phyloP scores from a whole-genome alignment of 2,329 filamentous ascomycete genomes.

The Aspergillus fischeri region DNA sequence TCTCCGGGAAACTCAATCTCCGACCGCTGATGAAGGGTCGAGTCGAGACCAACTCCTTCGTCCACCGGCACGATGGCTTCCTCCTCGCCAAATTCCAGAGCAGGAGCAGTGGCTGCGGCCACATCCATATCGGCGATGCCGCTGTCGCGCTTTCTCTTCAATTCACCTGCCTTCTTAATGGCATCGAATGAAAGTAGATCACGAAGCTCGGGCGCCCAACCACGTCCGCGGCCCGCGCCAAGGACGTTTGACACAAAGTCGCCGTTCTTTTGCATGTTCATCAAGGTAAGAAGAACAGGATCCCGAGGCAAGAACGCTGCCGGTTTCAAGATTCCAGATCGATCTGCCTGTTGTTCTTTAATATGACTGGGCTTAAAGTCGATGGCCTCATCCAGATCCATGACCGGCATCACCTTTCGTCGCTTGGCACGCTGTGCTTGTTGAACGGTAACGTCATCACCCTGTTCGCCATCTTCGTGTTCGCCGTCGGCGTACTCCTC shows the following conservation, averaged over 20 bases:
- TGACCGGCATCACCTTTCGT: slow-evolving; percentile 59
- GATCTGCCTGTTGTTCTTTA: slow-evolving; percentile 79
- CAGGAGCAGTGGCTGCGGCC: slow-evolving; percentile 60
- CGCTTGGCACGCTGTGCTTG: slow-evolving; percentile 73
- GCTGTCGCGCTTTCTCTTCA: slow-evolving; percentile 91
- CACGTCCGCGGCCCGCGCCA: slow-evolving; percentile 69
- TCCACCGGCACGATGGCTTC: slow-evolving; percentile 51
- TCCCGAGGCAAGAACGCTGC: slow-evolving; percentile 82
- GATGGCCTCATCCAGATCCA: slow-evolving; percentile 77
- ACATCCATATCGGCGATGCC: slow-evolving; percentile 77
- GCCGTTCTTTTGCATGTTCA: slow-evolving; percentile 88
- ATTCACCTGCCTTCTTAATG: slow-evolving; percentile 69
- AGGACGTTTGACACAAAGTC: slow-evolving; percentile 86
- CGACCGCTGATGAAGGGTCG: slow-evolving; percentile 45
- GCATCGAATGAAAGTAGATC: slow-evolving; percentile 87
- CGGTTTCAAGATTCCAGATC: slow-evolving; percentile 78
- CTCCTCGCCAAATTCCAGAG: slow-evolving; percentile 60
- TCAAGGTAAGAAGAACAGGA: slow-evolving; percentile 76
- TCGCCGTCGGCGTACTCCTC: slow-evolving; percentile 45
- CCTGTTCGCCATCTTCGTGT: slow-evolving; percentile 46
- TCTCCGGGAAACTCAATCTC: slow-evolving; percentile 66
- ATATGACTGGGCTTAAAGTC: slow-evolving; percentile 73
- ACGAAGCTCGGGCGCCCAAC: slow-evolving; percentile 88
- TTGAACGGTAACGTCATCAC: slow-evolving; percentile 51
- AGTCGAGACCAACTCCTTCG: slow-evolving; percentile 50